Base-by-base conservation (phyloP, 169 alveolate genomes). In the Cryptosporidium muris region DNA sequence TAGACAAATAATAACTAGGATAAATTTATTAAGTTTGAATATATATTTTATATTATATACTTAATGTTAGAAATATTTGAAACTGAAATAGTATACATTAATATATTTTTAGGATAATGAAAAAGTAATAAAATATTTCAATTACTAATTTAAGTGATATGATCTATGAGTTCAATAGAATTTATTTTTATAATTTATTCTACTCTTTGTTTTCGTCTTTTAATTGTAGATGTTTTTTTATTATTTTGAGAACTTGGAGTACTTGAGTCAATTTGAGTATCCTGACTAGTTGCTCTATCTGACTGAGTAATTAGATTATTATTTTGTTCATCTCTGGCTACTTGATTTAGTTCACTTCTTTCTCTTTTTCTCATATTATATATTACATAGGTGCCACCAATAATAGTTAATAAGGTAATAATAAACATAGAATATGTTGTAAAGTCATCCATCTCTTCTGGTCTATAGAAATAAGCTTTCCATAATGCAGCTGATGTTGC, bases 401-500 rank as follows among this genome's bases (percentile, higher is more conserved):
- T 68, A 37, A 74, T 53, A 9, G 85, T 74, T 25, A 74, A 45
- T 16, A 74, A 51, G n/a, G 85, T 74, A n/a, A 74, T 58, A 16
- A 74, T 74, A 47, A 58, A 74, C 85, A 74, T 74, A 14, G 85
- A 74, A 48, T 74, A 74, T 2, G 85, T 74, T 11, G 85, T 74
- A 9, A 74, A 74, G 38, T 58, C 63, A 58, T 74, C 85, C 85
- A 74, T 74, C 16, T 74, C 85, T 43, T 74, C 85, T 58, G 85
- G 85, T 14, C 85, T 74, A 34, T 74, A 74, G 12, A 74, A 74
- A 37, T 74, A 62, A 16, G 85, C 54, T 58, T 74, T 74, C 85
- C 85, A 74, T n/a, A 74, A 47, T 7, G 85, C 85, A 1, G 85
- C 85, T 8, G 85, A 74, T 7, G 85, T 74, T 6, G 85, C 85